Evolutionary conservation across 2,329 filamentous ascomycete species (phyloP).

Genomic region (Curvularia sp.): DNA sequence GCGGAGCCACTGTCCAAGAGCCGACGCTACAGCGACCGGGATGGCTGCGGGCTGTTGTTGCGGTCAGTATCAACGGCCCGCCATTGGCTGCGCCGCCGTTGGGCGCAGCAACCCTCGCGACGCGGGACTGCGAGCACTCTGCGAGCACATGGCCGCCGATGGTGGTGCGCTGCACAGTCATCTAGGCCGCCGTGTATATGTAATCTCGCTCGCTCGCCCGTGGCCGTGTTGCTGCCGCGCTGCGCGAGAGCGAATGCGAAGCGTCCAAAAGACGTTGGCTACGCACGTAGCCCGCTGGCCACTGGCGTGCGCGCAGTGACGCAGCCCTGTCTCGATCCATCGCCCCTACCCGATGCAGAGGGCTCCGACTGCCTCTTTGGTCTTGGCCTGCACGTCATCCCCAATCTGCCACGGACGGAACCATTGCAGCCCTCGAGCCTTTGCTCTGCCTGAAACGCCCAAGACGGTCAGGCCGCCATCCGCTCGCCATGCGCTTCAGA

Average conservation of each 20-base stretch:
- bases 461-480: background rate
- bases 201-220: no score
- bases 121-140: background rate
- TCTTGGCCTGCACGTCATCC: conserved; percentile 18
- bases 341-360: conserved; percentile 19
- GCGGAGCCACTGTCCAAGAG: conserved; percentile 23
- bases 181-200: no score
- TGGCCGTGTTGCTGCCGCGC: no score
- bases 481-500: no score
- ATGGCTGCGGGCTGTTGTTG: conserved; percentile 19
- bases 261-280: no score
- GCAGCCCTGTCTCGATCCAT: conserved; percentile 18
- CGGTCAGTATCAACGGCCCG: conserved; percentile 22
- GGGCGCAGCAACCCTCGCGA: background rate
- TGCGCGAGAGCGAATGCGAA: no score
- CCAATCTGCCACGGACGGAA: conserved; percentile 13
- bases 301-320: conserved; percentile 20
- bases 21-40: conserved; percentile 22
- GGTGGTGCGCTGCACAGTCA: no score
- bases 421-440: conserved; percentile 10
- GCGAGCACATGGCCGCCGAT: no score
- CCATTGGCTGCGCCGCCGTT: conserved; percentile 22
- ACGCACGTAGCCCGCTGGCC: no score
- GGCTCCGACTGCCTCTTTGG: conserved; percentile 13
- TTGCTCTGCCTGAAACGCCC: conserved; percentile 1